Conservation (phyloP, 768 basidiomycete species). For the Mycena chlorophos region DNA sequence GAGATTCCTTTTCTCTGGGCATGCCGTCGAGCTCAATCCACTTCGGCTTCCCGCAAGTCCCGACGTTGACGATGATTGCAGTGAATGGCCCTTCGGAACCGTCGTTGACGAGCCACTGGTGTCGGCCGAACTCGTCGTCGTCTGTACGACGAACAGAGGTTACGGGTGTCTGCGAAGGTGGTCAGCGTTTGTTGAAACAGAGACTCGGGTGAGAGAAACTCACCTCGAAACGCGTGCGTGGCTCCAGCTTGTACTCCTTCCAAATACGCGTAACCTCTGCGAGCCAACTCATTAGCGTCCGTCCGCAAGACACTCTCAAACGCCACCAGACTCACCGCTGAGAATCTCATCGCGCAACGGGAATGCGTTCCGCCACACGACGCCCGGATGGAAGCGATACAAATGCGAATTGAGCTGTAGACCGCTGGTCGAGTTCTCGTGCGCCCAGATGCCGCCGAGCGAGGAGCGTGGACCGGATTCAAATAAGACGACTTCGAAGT, state of each 20-base stretch:
- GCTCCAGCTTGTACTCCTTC: constrained; percentile 50
- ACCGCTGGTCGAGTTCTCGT: constrained; percentile 51
- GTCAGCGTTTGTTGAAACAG: too few relatives aligned
- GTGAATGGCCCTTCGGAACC: constrained; percentile 49
- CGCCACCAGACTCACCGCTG: constrained; percentile 37
- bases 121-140: constrained; percentile 21
- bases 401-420: constrained; percentile 52
- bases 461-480: constrained; percentile 34
- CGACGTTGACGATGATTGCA: constrained; percentile 49
- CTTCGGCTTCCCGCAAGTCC: constrained; percentile 50
- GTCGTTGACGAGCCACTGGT: constrained; percentile 50
- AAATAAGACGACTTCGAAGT: constrained; percentile 54
- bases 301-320: too few relatives aligned
- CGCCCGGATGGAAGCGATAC: constrained; percentile 52
- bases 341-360: constrained; percentile 54
- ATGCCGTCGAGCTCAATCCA: constrained; percentile 47
- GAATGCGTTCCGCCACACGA: constrained; percentile 45
- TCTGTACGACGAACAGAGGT: constrained; percentile 36
- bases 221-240: constrained; percentile 46
- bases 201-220: too few relatives aligned
- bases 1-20: constrained; percentile 36
- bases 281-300: too few relatives aligned
- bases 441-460: constrained; percentile 53
- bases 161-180: constrained; percentile 35
- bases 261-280: constrained; percentile 44